Evolutionary conservation across 2,329 filamentous ascomycete species (phyloP), one percentile per base, ranked within the genome.

Genomic region (Trichophyton mentagrophytes): DNA sequence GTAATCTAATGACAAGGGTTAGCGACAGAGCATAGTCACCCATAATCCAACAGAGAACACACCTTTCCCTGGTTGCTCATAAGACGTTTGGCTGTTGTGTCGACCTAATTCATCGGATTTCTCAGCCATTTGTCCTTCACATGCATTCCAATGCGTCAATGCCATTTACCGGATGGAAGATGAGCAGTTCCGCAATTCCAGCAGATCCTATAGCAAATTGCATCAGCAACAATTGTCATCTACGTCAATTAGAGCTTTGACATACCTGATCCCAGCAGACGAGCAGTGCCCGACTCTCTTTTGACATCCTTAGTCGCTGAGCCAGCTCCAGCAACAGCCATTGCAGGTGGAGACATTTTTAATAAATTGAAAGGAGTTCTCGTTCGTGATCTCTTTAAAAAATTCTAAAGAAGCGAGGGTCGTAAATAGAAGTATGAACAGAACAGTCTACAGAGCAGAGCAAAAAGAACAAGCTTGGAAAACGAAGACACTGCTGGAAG

Each of bases 21-120:
- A 49, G 36, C 2, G 15, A 33, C 8, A 17, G 46, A 20, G 6
- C 56, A 38, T 38, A 33, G 25, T 8, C 42, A 36, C 25, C 3
- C 20, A 13, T 17, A 9, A 22, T 42, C 40, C 2, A 40, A 20
- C 8, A 6, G 27, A 61, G 60, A 58, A 66, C 76, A 67, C 73
- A 88, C 83, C 78, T 80, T 89, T 72, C 84, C 85, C 74, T 95
- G 87, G 77, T 99, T 96, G 84, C 90, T 96, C 93, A 99, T 99
- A 77, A 99, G 84, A 68, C 93, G 89, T 82, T 99, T 99, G 65
- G 93, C 92, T 70, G 95, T 96, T 58, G 93, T 99, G 78, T 99
- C 93, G 74, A 99, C 89, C 88, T 92, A 70, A 51, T 36, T 33
- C 36, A 11, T n/a, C 11, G 15, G n/a, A 17, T 15, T 15, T 44